Evolutionary conservation across 257 asterid genomes (phyloP), one percentile per base, ranked within the genome.

Genomic region (Plantago elongata): DNA sequence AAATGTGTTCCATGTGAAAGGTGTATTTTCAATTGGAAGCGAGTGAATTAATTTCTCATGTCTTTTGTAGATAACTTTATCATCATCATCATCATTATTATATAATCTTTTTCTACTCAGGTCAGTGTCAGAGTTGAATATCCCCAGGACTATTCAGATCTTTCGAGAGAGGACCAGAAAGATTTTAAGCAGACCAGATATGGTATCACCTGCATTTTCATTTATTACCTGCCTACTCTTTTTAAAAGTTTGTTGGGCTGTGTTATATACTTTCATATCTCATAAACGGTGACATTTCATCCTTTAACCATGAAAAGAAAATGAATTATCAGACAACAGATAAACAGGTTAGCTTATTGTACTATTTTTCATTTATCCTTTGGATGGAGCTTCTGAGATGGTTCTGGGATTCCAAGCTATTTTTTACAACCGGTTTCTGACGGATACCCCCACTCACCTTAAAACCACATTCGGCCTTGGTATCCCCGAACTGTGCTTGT

Each of bases 101-200:
- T 42, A 60, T 48, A 37, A 63, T 60, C 27, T 62, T 40, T 51
- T 66, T 9, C 60, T 34, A 34, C 61, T 59, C 95, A 89, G 97
- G 96, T 89, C 65, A 83, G 84, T 59, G 82, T 72, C 81, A 87
- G 85, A 79, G 94, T 93, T 69, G 86, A 79, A 66, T 89, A 93
- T 78, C 97, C 97, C 72, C 86, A 73, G 75, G 96, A 89, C 74
- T 92, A 81, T 72, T 69, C 86, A 12, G 87, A 89, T 60, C 90
- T 93, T 67, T 84, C 96, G 18, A 80, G 79, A 70, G 97, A 89
- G 86, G 99, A 93, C 77, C 97, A 87, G 77, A 89, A 78, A 73
- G 99, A 93, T 73, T 93, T 93, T 69, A 89, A 87, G 85, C 96
- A 87, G 78, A 87, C 84, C 60, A 84, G 99, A 93, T 83, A 83